Evolutionary conservation across 2,329 filamentous ascomycete genomes (phyloP).

Genomic region (Exophiala xenobiotica): DNA sequence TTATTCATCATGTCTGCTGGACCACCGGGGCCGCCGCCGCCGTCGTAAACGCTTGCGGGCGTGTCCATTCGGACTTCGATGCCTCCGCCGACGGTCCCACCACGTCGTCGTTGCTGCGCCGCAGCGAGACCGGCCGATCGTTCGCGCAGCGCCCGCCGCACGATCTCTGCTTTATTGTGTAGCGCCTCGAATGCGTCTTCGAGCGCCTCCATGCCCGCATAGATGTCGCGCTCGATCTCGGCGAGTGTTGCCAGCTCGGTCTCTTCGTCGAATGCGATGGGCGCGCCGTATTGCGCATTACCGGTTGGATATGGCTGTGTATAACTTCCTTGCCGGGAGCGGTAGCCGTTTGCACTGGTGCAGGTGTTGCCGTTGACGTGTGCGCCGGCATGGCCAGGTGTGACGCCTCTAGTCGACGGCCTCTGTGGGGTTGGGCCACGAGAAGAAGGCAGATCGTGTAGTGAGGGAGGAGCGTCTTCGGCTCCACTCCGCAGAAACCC

Average conservation of each 20-base stretch:
- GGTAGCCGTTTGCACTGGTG: constrained; percentile 44
- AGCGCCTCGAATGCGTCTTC: constrained; percentile 92
- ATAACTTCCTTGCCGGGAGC: constrained; percentile 41
- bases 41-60: constrained; percentile 35
- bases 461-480: constrained; percentile 53
- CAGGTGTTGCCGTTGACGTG: constrained; percentile 40
- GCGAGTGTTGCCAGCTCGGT: constrained; percentile 86
- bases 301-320: constrained; percentile 50
- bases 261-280: constrained; percentile 89
- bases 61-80: constrained; percentile 46
- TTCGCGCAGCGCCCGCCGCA: constrained; percentile 76
- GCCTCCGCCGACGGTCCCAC: constrained; percentile 23
- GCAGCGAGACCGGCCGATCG: constrained; percentile 72
- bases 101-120: constrained; percentile 46
- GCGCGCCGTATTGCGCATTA: constrained; percentile 62
- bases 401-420: constrained; percentile 32
- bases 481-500: constrained; percentile 94
- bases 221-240: constrained; percentile 91
- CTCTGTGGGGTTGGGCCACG: constrained; percentile 30
- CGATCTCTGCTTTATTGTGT: constrained; percentile 79
- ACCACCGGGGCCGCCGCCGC: constrained; percentile 21
- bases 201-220: constrained; percentile 86
- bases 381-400: constrained; percentile 37
- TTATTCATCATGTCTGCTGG: no score
- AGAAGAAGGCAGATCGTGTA: constrained; percentile 27